Evolutionary conservation across 768 basidiomycete genomes (phyloP), one percentile per base, ranked within the genome.

Genomic region (Epithele typhae): DNA sequence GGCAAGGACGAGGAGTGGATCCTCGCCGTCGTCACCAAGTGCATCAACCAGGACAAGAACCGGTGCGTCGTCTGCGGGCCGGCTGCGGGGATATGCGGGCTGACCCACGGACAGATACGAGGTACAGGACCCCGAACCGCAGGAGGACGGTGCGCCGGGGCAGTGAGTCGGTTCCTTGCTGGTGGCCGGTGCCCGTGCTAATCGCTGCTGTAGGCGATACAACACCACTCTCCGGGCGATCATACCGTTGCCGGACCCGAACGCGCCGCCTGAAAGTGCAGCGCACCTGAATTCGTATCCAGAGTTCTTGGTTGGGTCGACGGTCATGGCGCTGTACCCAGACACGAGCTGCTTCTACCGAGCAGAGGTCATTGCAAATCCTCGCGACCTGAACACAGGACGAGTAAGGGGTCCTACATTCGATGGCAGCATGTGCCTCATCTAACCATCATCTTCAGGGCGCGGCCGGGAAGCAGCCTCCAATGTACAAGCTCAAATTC

Each of bases 291-390:
- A 72, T 55, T 73, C 79, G 3, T 88, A 89, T 60, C 85, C 79
- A 37, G 82, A 82, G 53, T 92, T 89, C 60, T 67, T 76, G 19
- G 67, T 76, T 0, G 82, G 87, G 3, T 80, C 84, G 18, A 85
- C 75, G 0, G 90, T 92, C 9, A 78, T 92, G 77, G 90, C 87
- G 1, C 69, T 92, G n/a, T 92, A 91, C 64, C 90, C 90, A 0
- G 90, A 92, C 59, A 92, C 90, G 0, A 92, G 87, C 55, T 90
- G 87, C 61, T 92, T 92, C 70, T 92, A 92, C 59, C 84, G 86
- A 22, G 90, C 90, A 6, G 85, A 89, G 58, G 88, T 92, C 5
- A 73, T 89, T 37, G 73, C 79, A n/a, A 77, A 79, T 9, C 88
- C 87, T 4, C 67, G 57, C 39, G 76, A 75, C 41, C 58, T 68